phyloP scores from a whole-genome alignment of 73 alveolate species.

The Symbiodinium natans region DNA sequence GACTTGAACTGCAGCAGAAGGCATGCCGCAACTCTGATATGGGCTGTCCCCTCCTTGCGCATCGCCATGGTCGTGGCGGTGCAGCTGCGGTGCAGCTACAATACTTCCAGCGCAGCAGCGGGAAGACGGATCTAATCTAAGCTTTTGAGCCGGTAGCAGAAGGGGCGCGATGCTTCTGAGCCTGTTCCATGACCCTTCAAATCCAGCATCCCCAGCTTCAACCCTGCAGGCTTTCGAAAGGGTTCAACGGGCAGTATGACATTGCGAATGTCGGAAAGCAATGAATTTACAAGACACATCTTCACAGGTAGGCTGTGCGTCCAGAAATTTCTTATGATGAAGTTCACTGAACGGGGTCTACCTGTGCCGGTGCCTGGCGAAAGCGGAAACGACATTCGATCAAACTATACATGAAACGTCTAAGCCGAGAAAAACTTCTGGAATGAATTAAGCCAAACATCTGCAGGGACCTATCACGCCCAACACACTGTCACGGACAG shows the following conservation, averaged over 20 bases:
- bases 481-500: neutral
- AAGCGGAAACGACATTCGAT: neutral
- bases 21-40: neutral
- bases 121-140: conserved; percentile 19
- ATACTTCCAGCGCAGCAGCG: neutral
- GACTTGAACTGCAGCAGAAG: neutral
- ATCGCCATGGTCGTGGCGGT: too few relatives aligned
- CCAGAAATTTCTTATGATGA: too few relatives aligned
- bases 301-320: neutral
- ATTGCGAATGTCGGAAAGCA: neutral
- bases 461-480: neutral
- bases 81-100: conserved; percentile 23
- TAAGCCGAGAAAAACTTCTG: neutral
- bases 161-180: too few relatives aligned
- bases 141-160: too few relatives aligned
- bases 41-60: too few relatives aligned
- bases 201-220: too few relatives aligned
- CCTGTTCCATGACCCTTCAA: too few relatives aligned
- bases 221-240: too few relatives aligned
- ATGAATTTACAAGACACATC: neutral
- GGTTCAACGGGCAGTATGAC: too few relatives aligned
- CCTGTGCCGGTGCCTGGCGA: neutral
- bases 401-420: neutral
- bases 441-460: neutral
- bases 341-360: too few relatives aligned